Percentiles rank a stretch among this genome's conserved stretches.
Evolutionary conservation across 2,329 filamentous ascomycete genomes (phyloP).

Genomic region (Diplodia scrobiculata): DNA sequence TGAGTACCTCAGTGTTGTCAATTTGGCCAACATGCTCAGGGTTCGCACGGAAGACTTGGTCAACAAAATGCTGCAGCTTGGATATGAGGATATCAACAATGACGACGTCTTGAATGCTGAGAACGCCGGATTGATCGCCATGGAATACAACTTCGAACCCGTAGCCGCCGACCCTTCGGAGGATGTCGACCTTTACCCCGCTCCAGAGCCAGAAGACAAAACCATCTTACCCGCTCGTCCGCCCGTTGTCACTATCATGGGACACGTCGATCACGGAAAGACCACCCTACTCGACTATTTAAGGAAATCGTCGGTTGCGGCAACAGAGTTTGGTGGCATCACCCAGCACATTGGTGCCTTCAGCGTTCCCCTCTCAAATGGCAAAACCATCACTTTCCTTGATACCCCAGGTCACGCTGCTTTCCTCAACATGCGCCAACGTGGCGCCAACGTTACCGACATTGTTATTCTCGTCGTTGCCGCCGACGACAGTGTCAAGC

Average conservation of each 20-base stretch:
- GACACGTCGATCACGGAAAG: conserved; percentile 97
- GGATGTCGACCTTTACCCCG: conserved; percentile 72
- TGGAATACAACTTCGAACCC: conserved; percentile 91
- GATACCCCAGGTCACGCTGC: conserved; percentile 96
- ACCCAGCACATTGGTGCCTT: conserved; percentile 99
- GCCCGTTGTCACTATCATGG: conserved; percentile 98
- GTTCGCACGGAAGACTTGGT: conserved; percentile 73
- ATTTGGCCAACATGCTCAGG: conserved; percentile 74
- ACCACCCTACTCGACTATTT: conserved; percentile 94
- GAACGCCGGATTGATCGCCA: conserved; percentile 83
- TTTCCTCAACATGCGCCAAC: conserved; percentile 92
- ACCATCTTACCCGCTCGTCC: conserved; percentile 72
- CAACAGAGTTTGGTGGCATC: conserved; percentile 91
- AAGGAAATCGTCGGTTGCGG: conserved; percentile 87
- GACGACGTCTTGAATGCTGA: conserved; percentile 89
- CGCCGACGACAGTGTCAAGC: conserved; percentile 95
- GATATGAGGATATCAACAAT: conserved; percentile 80
- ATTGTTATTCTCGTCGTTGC: conserved; percentile 96
- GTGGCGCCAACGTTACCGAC: conserved; percentile 93
- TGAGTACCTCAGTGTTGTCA: conserved; percentile 86
- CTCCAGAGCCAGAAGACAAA: conserved; percentile 62
- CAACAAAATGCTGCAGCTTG: conserved; percentile 74
- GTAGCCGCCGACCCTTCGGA: conserved; percentile 65
- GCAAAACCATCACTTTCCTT: conserved; percentile 91
- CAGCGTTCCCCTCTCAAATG: conserved; percentile 77